These are phyloP conservation scores for Lachnellula subtilissima DNA, from an alignment of 2,329 filamentous ascomycete genomes.

Conservation along the genomic window DNA sequence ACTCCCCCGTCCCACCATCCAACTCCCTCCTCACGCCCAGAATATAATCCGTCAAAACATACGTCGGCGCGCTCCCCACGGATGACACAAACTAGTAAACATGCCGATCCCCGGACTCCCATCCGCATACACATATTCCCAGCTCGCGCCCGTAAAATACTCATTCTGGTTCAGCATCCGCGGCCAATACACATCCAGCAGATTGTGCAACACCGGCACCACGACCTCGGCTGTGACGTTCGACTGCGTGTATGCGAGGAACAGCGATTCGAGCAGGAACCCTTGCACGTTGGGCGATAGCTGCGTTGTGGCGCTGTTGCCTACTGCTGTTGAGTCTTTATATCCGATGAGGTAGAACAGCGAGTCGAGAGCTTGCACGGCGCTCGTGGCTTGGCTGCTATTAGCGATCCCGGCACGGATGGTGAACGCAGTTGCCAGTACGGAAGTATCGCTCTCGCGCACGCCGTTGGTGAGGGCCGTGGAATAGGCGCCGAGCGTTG, in stretches of 20 bases:
- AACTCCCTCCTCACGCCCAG: conserved; percentile 14
- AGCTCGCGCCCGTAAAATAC: conserved; percentile 37
- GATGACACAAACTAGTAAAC: conserved; percentile 40
- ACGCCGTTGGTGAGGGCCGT: conserved; percentile 20
- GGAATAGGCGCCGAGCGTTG: conserved; percentile 30
- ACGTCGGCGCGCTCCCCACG: conserved; percentile 43
- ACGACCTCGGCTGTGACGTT: conserved; percentile 14
- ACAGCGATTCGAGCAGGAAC: conserved; percentile 38
- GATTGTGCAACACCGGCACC: conserved; percentile 6
- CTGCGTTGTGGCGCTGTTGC: conserved; percentile 13
- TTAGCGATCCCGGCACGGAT: conserved; percentile 34
- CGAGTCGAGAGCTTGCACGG: conserved; percentile 29
- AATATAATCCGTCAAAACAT: conserved; percentile 37
- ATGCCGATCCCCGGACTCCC: conserved; percentile 37
- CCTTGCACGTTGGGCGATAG: conserved; percentile 44
- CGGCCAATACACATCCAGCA: conserved; percentile 38
- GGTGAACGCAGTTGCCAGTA: conserved; percentile 32
- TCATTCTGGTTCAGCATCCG: conserved; percentile 36
- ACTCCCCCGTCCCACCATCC: too few relatives aligned
- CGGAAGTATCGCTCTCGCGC: conserved; percentile 29
- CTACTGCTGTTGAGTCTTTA: conserved; percentile 28
- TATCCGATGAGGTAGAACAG: conserved; percentile 35
- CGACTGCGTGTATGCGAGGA: conserved; percentile 26
- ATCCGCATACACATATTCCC: conserved; percentile 41
- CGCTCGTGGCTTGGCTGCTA: conserved; percentile 25